Evolutionary conservation across 495 filamentous ascomycete genomes (phyloP), one percentile per base, ranked within the genome.

Genomic region (Massariosphaeria phaeospora): DNA sequence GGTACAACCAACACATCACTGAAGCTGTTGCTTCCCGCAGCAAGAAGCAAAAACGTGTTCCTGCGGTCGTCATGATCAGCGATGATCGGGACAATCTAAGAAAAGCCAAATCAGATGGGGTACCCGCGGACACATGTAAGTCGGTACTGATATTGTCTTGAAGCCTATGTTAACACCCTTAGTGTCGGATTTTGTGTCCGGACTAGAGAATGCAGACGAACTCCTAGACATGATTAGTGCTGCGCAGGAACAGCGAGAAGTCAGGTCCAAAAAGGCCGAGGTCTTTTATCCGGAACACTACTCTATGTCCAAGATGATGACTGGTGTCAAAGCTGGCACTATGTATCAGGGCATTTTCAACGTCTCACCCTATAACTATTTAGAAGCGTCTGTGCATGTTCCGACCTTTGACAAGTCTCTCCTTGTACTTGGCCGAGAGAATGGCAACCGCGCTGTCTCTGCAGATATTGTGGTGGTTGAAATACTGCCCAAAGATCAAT

Each of bases 221-320:
- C 73, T 98, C 35, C 76, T 97, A n/a, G 94, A 98, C 64, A 95
- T 97, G 91, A 88, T 97, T 50, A 89, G 81, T 54, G 84, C 84
- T 36, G 78, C 82, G 11, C 76, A 81, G 55, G 86, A 91, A 56
- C 76, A 75, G 8, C 77, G 82, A 45, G 77, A 81, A 27, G 70
- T 79, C 3, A 83, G 79, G 67, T 81, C 81, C 27, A 74, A 75
- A 48, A 79, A 80, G 48, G 75, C 78, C n/a, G 80, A 86, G 60
- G 76, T 84, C 30, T 72, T 97, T 39, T 98, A 98, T 57, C 67
- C 82, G 0, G 73, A 78, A 62, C 89, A 97, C 63, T 88, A 81
- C 38, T 84, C 83, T 4, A 74, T 91, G 70, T 96, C 94, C n/a
- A 95, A 88, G 72, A 85, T 96, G 78, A 88, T 88, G 77, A 98